Evolutionary conservation across 2,329 filamentous ascomycete species (phyloP), one percentile per base, ranked within the genome.

Genomic region (Chaetomiaceae sp.): DNA sequence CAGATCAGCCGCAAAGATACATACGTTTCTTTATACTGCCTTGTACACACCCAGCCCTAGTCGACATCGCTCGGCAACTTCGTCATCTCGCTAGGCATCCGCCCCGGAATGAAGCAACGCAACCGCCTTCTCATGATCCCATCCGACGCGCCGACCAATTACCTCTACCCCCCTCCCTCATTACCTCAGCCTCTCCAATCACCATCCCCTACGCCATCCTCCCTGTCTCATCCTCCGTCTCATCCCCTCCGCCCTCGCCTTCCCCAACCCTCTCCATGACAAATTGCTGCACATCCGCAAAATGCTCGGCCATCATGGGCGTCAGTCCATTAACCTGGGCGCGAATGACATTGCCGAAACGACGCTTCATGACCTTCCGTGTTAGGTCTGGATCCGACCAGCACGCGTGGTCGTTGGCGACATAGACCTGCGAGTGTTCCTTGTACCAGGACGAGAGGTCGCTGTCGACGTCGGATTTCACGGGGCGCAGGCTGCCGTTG

Each of bases 401-500:
- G 67, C 89, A 86, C 11, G 81, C 80, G 67, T 96, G 92, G 54
- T 85, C 77, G 23, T 78, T 73, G 1, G 86, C 81, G 16, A 96
- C 87, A 63, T 86, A 95, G 42, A 96, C 85, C 3, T 82, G 78
- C 0, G 89, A 94, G 69, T 90, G 85, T 61, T 83, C 77, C 65
- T 86, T 87, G 71, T 96, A 97, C 92, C 92, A 97, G 21, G 76
- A 75, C 1, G 84, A 86, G 1, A 91, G 75, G 55, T 78, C 75
- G n/a, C 80, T 77, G 54, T 95, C 87, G 25, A 83, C 80, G 59
- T 94, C 90, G 30, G 89, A 88, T 64, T 84, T 86, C 61, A 96
- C 82, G 1, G 89, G 85, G 11, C 89, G 84, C 16, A 96, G 77
- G 27, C 81, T 82, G 51, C 88, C 86, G 21, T 84, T 83, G 16